These are phyloP conservation scores for Colletotrichum cuscutae DNA, from an alignment of 2,329 filamentous ascomycete species.

Conservation along the genomic window DNA sequence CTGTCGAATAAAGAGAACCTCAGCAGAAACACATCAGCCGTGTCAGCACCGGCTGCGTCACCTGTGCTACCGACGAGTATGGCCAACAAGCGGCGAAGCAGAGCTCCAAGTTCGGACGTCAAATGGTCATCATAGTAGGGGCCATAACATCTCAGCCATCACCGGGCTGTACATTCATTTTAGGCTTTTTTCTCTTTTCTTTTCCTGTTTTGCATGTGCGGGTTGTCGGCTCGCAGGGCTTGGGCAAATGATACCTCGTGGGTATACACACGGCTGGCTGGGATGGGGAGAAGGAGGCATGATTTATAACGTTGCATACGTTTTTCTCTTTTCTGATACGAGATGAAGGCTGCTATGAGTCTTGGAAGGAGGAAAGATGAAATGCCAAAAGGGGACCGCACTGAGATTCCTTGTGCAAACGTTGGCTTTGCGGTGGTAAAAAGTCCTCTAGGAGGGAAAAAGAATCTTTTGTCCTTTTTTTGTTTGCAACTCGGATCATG, in stretches of 20 bases:
- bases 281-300: neutral
- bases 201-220: constrained; percentile 15
- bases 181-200: neutral
- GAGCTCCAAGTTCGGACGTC: constrained; percentile 36
- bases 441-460: neutral
- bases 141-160: neutral
- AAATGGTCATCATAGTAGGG: constrained; percentile 33
- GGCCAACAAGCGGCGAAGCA: constrained; percentile 32
- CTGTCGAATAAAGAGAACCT: constrained; percentile 53
- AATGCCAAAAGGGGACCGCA: neutral
- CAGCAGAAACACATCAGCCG: constrained; percentile 33
- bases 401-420: neutral
- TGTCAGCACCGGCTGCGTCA: constrained; percentile 31
- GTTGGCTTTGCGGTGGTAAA: neutral
- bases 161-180: constrained; percentile 6
- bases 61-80: constrained; percentile 26
- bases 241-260: neutral
- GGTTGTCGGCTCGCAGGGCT: neutral
- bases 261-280: neutral
- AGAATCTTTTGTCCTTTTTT: neutral
- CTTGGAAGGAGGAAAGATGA: neutral
- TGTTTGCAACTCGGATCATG: neutral
- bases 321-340: constrained; percentile 7
- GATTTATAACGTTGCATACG: neutral
- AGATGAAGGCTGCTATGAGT: constrained; percentile 11